Conservation (phyloP, 495 filamentous ascomycete genomes). For the Mytilinidion resinicola region DNA sequence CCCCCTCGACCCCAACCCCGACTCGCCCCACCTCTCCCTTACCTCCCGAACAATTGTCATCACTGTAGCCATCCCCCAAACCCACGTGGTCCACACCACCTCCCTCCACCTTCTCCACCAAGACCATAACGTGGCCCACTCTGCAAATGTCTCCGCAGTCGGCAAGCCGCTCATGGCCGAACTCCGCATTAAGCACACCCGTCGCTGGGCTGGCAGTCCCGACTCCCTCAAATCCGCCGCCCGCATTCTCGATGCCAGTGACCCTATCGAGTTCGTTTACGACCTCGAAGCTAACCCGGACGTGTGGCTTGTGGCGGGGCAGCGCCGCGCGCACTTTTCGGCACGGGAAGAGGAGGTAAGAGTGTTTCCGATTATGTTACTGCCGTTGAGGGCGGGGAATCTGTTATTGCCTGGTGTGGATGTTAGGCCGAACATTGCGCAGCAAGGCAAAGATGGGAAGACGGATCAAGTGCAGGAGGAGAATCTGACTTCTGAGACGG, state of each 20-base stretch:
- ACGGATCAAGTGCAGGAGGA: constrained; percentile 19
- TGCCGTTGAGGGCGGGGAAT: constrained; percentile 72
- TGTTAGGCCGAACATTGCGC: constrained; percentile 47
- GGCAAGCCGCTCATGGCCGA: constrained; percentile 68
- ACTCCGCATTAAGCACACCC: constrained; percentile 67
- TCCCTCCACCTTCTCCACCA: constrained; percentile 53
- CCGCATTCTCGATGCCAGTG: constrained; percentile 26
- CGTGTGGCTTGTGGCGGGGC: constrained; percentile 78
- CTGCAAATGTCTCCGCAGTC: constrained; percentile 45
- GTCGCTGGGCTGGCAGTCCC: constrained; percentile 59
- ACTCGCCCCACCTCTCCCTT: not conserved
- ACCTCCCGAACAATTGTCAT: constrained; percentile 49
- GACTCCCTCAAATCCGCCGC: constrained; percentile 24
- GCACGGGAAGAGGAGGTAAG: constrained; percentile 46
- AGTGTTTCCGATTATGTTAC: constrained; percentile 57
- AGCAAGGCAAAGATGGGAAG: constrained; percentile 17
- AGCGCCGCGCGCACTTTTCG: constrained; percentile 69
- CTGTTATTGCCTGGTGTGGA: constrained; percentile 72
- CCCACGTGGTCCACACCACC: constrained; percentile 78
- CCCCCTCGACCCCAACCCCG: not conserved
- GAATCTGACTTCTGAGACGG: constrained; percentile 62
- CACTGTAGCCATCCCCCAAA: constrained; percentile 77
- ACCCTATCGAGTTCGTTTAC: constrained; percentile 71
- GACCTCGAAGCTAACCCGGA: constrained; percentile 72
- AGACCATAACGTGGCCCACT: constrained; percentile 26